These are phyloP conservation scores for Aquilaria yunnanensis DNA, from an alignment of 345 rosid genomes.

Conservation along the genomic window DNA sequence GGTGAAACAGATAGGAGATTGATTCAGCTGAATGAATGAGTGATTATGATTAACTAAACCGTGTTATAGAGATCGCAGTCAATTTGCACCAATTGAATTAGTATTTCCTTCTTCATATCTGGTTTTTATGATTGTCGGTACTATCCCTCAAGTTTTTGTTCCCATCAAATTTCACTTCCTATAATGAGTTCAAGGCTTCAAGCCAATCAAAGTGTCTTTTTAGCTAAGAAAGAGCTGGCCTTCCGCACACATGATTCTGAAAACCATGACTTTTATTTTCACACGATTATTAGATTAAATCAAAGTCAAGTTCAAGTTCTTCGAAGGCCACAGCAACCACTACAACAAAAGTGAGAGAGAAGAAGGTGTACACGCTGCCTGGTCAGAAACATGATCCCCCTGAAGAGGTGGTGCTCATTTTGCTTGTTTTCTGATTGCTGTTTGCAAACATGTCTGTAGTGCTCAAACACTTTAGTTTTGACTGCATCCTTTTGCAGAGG, in stretches of 20 bases:
- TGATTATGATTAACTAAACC: no score
- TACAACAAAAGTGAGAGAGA: conserved; percentile 61
- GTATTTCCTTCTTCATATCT: no score
- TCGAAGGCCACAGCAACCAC: conserved; percentile 41
- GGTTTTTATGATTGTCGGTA: background rate
- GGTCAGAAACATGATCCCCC: conserved; percentile 92
- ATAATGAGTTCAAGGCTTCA: background rate
- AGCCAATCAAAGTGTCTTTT: background rate
- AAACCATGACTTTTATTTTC: background rate
- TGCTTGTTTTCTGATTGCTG: conserved; percentile 6
- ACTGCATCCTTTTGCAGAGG: conserved; percentile 43
- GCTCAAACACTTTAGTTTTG: background rate
- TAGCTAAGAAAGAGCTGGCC: no score
- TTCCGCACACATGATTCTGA: no score
- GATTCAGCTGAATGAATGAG: no score
- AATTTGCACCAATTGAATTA: no score
- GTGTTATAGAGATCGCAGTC: no score
- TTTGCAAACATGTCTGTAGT: background rate
- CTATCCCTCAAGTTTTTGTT: conserved; percentile 11
- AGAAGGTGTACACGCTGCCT: conserved; percentile 75
- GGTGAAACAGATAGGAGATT: background rate
- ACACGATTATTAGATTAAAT: conserved; percentile 36
- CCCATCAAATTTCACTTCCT: background rate
- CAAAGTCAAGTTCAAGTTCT: conserved; percentile 39
- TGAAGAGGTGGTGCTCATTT: conserved; percentile 54